Evolutionary conservation across 2,329 filamentous ascomycete genomes (phyloP), one percentile per base, ranked within the genome.

Genomic region (Ophiocordyceps camponoti-leonardi): DNA sequence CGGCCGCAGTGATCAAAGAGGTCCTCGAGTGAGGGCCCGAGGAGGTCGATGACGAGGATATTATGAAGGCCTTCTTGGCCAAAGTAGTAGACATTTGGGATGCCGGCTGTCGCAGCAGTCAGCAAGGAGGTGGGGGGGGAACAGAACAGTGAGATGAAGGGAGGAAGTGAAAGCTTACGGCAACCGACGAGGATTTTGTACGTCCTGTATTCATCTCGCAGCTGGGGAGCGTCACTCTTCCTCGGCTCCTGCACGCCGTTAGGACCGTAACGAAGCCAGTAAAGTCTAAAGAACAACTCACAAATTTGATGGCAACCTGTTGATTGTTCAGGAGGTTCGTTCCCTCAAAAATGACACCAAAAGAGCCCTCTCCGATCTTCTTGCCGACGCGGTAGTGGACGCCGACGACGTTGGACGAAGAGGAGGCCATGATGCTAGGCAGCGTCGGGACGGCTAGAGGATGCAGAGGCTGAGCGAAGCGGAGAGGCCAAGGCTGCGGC

Each of bases 171-270:
- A 40, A 46, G 50, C 92, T 83, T 72, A 98, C 92, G 90, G 72
- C 92, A 98, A 62, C 92, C 92, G 53, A 96, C 92, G 54, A 98
- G 79, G 57, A 98, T 96, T 74, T 98, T 98, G 73, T 98, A 98
- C 49, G 92, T 98, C 59, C 92, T 80, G 66, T 98, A 98, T 65
- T 98, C 92, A 75, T 98, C 92, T 65, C 92, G 83, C 54, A 98
- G 70, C 65, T 98, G 92, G 47, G 92, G 92, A 61, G 92, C 92
- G 69, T 98, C 92, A 66, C 90, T 96, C 72, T 98, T 98, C 56
- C 92, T 79, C 49, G 92, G 92, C 82, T 98, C 92, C 86, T 93
- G 2, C 16, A 16, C 4, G 16, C n/a, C 3, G 18, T 46, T 19
- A 48, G 47, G 26, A 16, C 8, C 12, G 14, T 14, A 13, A 10